Percentiles rank a stretch among this genome's conserved stretches.
Conservation (phyloP, 208 protist species). For the Borovskyia barvae region DNA sequence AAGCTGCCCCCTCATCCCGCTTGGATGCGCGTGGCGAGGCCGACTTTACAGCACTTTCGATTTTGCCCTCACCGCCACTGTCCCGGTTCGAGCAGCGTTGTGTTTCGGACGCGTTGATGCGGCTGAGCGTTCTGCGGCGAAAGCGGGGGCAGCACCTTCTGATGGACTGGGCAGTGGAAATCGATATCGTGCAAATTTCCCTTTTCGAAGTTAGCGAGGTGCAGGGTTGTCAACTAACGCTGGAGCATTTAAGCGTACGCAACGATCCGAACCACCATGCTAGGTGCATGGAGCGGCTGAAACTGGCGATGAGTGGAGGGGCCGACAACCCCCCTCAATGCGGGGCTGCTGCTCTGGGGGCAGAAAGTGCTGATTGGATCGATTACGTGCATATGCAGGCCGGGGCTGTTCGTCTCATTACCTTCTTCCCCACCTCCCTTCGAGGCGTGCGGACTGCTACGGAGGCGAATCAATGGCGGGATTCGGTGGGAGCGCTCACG, state of each 20-base stretch:
- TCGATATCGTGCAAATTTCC: slow-evolving; percentile 18
- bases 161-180: slow-evolving; percentile 18
- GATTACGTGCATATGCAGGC: slow-evolving; percentile 14
- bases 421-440: slow-evolving; percentile 5
- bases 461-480: background rate
- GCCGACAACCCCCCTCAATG: background rate
- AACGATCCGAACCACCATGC: slow-evolving; percentile 18
- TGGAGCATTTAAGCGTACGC: slow-evolving; percentile 6
- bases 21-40: background rate
- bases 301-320: background rate
- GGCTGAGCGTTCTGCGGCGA: slow-evolving; percentile 16
- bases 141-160: slow-evolving; percentile 21
- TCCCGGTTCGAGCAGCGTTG: slow-evolving; percentile 21
- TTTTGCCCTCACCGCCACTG: background rate
- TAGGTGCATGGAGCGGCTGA: slow-evolving; percentile 14
- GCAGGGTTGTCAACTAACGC: slow-evolving; percentile 18
- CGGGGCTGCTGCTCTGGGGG: background rate
- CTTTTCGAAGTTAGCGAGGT: slow-evolving; percentile 15
- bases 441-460: background rate
- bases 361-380: slow-evolving; percentile 18
- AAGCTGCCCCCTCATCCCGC: background rate
- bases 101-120: slow-evolving; percentile 1
- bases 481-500: background rate
- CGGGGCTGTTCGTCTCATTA: background rate
- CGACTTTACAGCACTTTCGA: slow-evolving; percentile 12